Evolutionary conservation across 352 stramenopile species (phyloP).

Genomic region (Pythium dissimile): DNA sequence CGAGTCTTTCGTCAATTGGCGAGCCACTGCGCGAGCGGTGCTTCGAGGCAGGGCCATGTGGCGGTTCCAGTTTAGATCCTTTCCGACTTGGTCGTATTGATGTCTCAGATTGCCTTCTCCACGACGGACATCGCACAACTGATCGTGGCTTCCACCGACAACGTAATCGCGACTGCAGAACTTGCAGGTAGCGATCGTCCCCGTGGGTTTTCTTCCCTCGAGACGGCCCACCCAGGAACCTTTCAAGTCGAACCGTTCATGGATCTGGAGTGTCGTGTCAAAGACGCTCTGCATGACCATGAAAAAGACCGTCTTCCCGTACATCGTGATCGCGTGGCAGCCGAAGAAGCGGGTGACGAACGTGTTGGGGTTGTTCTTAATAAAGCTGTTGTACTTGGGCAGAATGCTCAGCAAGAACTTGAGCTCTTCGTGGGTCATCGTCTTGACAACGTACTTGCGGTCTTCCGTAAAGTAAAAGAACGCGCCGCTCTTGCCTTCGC

Average conservation of each 20-base stretch:
- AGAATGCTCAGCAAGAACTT: constrained; percentile 73
- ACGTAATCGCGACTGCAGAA: constrained; percentile 67
- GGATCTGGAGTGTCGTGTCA: constrained; percentile 70
- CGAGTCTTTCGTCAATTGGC: constrained; percentile 84
- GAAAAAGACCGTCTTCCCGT: constrained; percentile 82
- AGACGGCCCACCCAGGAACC: constrained; percentile 81
- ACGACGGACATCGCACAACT: constrained; percentile 56
- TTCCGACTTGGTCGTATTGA: constrained; percentile 78
- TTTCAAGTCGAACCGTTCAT: constrained; percentile 82
- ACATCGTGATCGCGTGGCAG: constrained; percentile 81
- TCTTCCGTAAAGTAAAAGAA: constrained; percentile 87
- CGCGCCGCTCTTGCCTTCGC: constrained; percentile 75
- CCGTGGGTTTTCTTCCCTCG: constrained; percentile 66
- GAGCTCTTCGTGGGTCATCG: constrained; percentile 67
- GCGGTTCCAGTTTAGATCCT: constrained; percentile 83
- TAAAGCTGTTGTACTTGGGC: constrained; percentile 65
- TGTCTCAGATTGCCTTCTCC: constrained; percentile 67
- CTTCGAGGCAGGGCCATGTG: constrained; percentile 63
- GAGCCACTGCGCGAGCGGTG: constrained; percentile 52
- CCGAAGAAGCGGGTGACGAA: constrained; percentile 83
- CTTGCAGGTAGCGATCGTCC: constrained; percentile 68
- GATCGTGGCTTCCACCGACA: constrained; percentile 65
- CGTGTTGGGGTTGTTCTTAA: constrained; percentile 62
- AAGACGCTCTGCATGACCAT: constrained; percentile 86
- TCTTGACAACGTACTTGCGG: constrained; percentile 84